Base-by-base conservation (phyloP, 352 stramenopile species). In the Globisporangium yorkense region DNA sequence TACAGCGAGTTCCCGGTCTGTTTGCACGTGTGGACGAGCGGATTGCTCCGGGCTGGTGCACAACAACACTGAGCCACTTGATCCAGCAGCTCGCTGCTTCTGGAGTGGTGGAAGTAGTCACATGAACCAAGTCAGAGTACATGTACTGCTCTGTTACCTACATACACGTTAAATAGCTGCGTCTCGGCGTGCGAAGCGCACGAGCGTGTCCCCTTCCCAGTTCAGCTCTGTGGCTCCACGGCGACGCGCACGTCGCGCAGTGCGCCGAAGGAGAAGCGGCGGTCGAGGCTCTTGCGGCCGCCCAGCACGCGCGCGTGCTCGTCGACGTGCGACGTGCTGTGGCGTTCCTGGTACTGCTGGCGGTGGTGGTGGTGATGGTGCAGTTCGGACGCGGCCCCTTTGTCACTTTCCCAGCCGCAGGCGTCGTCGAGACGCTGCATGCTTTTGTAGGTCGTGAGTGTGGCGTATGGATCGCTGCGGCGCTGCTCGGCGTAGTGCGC, bases 191-290 rank as follows among this genome's bases (percentile, higher is more conserved):
- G 21, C 21, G 21, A 24, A 24, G 21, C 21, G 21, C 21, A 24
- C 21, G 21, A 24, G 21, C 21, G 21, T 24, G 21, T 24, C 21
- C 21, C 21, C 21, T 24, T 24, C 21, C 21, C 15, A 53, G 13
- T 15, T 61, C 35, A 50, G 27, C n/a, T 51, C 67, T 65, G 29
- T 45, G 56, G 45, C 48, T 69, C 29, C 24, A 57, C 40, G 33
- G 57, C n/a, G 48, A 66, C 29, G 50, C 53, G 59, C 31, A 72
- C 66, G 56, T 74, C 68, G 29, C 58, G 60, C 45, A 70, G 18
- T 5, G 62, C 57, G 5, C 61, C 60, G 37, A 80, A 67, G 4
- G 72, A 80, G 41, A 75, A 59, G 15, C 72, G 69, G 20, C 68
- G 66, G 54, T 72, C 57, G 63, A 47, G 29, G 2, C 31, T 49